Percentiles rank a stretch among this genome's conserved stretches.
phyloP scores from a whole-genome alignment of 192 early-diverging fungal species.

The Glomus cerebriforme region DNA sequence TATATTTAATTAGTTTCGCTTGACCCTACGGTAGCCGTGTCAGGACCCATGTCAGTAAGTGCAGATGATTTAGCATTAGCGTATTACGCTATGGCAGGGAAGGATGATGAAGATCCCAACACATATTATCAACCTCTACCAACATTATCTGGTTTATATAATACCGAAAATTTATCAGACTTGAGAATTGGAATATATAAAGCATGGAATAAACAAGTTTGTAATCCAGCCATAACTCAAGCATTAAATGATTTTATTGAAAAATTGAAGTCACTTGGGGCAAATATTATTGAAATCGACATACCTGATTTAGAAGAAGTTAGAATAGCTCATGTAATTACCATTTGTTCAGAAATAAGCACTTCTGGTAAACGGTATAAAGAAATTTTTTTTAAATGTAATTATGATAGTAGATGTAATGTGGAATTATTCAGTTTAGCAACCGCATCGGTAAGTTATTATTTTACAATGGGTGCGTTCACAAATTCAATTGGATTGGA shows the following conservation, averaged over 20 bases:
- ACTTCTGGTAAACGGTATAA: background rate
- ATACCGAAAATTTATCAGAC: slow-evolving; percentile 42
- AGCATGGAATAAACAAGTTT: slow-evolving; percentile 49
- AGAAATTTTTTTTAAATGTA: background rate
- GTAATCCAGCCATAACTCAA: slow-evolving; percentile 36
- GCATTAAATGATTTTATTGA: slow-evolving; percentile 39
- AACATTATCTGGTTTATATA: slow-evolving; percentile 34
- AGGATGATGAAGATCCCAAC: slow-evolving; percentile 51
- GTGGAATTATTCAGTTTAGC: background rate
- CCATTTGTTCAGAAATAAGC: slow-evolving; percentile 63
- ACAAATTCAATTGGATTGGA: too few species aligned
- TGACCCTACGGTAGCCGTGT: slow-evolving; percentile 55
- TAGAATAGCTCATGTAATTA: slow-evolving; percentile 61
- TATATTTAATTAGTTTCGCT: slow-evolving; percentile 37
- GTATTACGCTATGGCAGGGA: slow-evolving; percentile 63
- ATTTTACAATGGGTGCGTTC: too few species aligned
- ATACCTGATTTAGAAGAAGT: slow-evolving; percentile 61
- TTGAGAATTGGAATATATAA: slow-evolving; percentile 61
- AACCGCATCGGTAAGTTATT: background rate
- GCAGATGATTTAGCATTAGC: slow-evolving; percentile 68
- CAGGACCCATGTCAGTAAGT: slow-evolving; percentile 69
- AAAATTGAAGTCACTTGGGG: slow-evolving; percentile 51
- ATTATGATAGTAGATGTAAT: background rate
- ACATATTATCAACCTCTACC: slow-evolving; percentile 56
- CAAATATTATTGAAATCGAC: slow-evolving; percentile 60